Evolutionary conservation across 2,329 filamentous ascomycete genomes (phyloP).

Genomic region (Xylariaceae sp.): DNA sequence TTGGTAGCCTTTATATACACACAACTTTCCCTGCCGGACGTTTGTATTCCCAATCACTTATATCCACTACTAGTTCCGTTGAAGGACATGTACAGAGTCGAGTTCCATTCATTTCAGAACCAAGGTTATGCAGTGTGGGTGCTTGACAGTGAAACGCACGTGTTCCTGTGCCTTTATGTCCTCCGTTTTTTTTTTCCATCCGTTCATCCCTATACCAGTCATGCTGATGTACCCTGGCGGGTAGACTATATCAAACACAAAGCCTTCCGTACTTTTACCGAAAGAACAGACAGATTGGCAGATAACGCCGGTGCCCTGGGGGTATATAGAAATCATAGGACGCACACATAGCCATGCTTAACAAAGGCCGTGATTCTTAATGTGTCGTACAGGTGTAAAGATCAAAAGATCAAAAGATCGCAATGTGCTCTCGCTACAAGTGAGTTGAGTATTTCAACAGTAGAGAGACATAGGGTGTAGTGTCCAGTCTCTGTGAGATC

Average conservation of each 20-base stretch:
- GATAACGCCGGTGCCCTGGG: background rate
- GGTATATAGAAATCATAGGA: conserved; percentile 9
- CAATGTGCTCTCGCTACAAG: background rate
- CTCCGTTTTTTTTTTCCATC: background rate
- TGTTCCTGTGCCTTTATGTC: no score
- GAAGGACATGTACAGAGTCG: no score
- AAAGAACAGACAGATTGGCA: background rate
- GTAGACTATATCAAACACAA: background rate
- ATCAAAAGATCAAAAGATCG: background rate
- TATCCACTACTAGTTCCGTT: no score
- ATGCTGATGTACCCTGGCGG: background rate
- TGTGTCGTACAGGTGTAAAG: background rate
- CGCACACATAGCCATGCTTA: no score
- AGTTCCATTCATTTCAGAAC: background rate
- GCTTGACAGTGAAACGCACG: no score
- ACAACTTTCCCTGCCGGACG: no score
- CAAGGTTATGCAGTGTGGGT: no score
- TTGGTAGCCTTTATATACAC: background rate
- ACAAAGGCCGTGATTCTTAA: no score
- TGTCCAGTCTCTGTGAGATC: background rate
- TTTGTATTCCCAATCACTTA: no score
- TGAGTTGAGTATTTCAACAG: no score
- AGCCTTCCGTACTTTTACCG: background rate
- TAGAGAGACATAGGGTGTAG: background rate
- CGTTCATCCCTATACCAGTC: background rate